These are phyloP conservation scores for Gnomoniopsis sp. DNA, from an alignment of 2,329 filamentous ascomycete genomes.

Conservation along the genomic window DNA sequence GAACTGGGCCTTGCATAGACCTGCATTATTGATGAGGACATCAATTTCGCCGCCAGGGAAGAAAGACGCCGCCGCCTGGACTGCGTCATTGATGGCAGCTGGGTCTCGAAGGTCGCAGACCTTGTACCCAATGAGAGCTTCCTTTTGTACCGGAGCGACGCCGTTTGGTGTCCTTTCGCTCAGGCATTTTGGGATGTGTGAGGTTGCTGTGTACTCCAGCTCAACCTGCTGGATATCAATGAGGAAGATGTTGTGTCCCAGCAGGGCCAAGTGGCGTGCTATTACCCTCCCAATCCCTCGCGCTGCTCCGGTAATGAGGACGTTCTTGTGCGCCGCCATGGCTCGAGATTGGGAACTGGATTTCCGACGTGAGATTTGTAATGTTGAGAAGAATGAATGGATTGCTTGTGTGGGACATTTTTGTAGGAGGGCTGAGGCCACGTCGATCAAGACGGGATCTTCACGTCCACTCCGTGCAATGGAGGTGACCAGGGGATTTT, in stretches of 20 bases:
- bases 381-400: not conserved
- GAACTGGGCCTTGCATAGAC: slow-evolving; percentile 35
- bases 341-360: not conserved
- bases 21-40: slow-evolving; percentile 37
- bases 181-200: slow-evolving; percentile 27
- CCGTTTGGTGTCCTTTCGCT: slow-evolving; percentile 20
- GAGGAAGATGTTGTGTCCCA: slow-evolving; percentile 41
- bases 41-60: slow-evolving; percentile 34
- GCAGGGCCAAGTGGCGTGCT: slow-evolving; percentile 36
- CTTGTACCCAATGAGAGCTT: slow-evolving; percentile 26
- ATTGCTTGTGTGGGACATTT: slow-evolving; percentile 3
- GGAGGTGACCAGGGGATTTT: not conserved
- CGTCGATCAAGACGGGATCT: not conserved
- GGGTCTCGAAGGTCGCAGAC: slow-evolving; percentile 39
- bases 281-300: slow-evolving; percentile 43
- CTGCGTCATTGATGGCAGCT: slow-evolving; percentile 30
- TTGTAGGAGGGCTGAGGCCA: not conserved
- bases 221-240: slow-evolving; percentile 39
- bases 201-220: slow-evolving; percentile 31
- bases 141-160: too few species aligned
- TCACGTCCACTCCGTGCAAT: not conserved
- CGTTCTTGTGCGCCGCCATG: slow-evolving; percentile 15
- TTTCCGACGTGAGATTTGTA: not conserved
- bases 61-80: slow-evolving; percentile 32
- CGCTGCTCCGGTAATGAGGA: slow-evolving; percentile 32